Conservation (phyloP, 2,329 filamentous ascomycete species). For the Penicillium sp. region DNA sequence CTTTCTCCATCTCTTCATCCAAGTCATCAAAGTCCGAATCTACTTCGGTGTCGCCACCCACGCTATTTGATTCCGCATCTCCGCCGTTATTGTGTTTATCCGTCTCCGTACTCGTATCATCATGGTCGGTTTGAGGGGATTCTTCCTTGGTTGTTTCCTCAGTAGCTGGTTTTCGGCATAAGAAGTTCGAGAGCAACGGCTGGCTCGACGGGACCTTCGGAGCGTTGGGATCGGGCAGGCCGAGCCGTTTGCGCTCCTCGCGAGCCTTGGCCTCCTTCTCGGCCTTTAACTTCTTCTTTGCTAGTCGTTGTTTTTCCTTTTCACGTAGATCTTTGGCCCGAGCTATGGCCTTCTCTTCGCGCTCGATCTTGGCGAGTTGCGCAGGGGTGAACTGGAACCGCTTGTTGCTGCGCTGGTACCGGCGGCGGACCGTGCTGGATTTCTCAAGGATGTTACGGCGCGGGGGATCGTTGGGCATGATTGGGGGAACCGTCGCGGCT, state of each 20-base stretch:
- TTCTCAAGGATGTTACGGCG: conserved; percentile 36
- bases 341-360: conserved; percentile 39
- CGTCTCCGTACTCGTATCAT: conserved; percentile 3
- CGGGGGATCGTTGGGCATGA: conserved; percentile 29
- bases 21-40: conserved; percentile 23
- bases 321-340: conserved; percentile 38
- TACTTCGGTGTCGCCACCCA: conserved; percentile 19
- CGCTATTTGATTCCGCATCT: conserved; percentile 10
- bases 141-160: not conserved
- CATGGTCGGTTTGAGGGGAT: not conserved
- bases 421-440: conserved; percentile 36
- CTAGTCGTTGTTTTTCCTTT: conserved; percentile 30
- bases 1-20: conserved; percentile 18
- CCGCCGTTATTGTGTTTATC: conserved; percentile 3
- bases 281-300: conserved; percentile 34
- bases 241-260: conserved; percentile 31
- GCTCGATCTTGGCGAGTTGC: conserved; percentile 37
- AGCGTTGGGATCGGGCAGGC: conserved; percentile 30
- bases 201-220: conserved; percentile 33
- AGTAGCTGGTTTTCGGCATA: conserved; percentile 2
- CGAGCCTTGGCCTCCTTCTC: conserved; percentile 33
- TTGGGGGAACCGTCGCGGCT: conserved; percentile 18
- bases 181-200: conserved; percentile 32
- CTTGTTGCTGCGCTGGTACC: conserved; percentile 38
- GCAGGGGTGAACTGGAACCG: conserved; percentile 33